Percentiles rank a stretch among this genome's conserved stretches.
These are phyloP conservation scores for Sophora flavescens DNA, from an alignment of 306 rosid genomes.

Conservation along the genomic window DNA sequence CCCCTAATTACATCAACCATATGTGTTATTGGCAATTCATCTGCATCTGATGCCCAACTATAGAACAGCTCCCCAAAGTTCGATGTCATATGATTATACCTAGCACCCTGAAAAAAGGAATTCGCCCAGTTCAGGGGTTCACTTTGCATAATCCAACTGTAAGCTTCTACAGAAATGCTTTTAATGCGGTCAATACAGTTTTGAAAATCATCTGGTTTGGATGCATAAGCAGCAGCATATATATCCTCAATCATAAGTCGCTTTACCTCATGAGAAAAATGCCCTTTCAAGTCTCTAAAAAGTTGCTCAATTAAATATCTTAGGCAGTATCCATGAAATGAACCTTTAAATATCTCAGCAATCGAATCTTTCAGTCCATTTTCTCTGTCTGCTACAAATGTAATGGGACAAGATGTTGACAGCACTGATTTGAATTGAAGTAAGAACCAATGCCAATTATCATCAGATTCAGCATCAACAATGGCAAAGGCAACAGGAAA, in stretches of 20 bases:
- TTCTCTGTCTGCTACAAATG: constrained; percentile 92
- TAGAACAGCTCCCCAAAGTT: constrained; percentile 95
- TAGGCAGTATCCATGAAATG: constrained; percentile 87
- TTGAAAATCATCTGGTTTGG: constrained; percentile 74
- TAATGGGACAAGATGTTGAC: constrained; percentile 72
- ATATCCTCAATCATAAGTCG: constrained; percentile 89
- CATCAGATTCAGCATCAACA: constrained; percentile 90
- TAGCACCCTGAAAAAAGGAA: constrained; percentile 86
- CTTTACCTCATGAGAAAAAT: constrained; percentile 95
- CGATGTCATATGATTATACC: constrained; percentile 89
- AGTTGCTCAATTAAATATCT: constrained; percentile 88
- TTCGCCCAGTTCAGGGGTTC: constrained; percentile 92
- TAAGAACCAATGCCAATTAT: constrained; percentile 94
- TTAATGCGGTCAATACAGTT: constrained; percentile 76
- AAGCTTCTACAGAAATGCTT: constrained; percentile 81
- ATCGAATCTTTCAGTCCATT: constrained; percentile 83
- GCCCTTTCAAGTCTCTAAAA: constrained; percentile 88
- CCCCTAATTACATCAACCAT: constrained; percentile 90
- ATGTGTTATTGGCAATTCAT: constrained; percentile 93
- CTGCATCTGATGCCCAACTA: constrained; percentile 89
- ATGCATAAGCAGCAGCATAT: constrained; percentile 83
- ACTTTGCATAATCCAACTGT: constrained; percentile 83
- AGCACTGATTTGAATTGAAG: constrained; percentile 83
- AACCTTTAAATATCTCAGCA: constrained; percentile 72
- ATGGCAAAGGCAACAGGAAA: constrained; percentile 95